A percentile compares a stretch with the other conserved stretches of the same genome.
phyloP scores from a whole-genome alignment of 352 stramenopile species.

The Phytophthora idaei region DNA sequence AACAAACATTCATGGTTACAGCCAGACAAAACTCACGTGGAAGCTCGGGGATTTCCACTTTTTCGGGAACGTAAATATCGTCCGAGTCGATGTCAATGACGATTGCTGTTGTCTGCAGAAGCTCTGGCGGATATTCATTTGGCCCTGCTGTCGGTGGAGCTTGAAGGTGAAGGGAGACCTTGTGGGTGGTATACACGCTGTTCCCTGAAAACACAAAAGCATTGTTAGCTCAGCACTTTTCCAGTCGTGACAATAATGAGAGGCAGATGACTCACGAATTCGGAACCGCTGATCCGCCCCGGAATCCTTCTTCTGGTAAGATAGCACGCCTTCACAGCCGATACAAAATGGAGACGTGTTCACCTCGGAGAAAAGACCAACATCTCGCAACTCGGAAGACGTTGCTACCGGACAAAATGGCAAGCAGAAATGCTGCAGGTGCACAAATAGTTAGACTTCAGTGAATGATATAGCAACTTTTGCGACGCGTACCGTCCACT shows the following conservation, averaged over 20 bases:
- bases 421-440: slow-evolving; percentile 54
- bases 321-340: slow-evolving; percentile 55
- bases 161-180: slow-evolving; percentile 50
- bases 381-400: slow-evolving; percentile 36
- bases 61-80: slow-evolving; percentile 70
- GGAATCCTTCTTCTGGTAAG: slow-evolving; percentile 56
- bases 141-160: slow-evolving; percentile 8
- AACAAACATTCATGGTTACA: background rate
- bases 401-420: slow-evolving; percentile 55
- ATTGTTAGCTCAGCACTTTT: background rate
- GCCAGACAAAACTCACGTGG: slow-evolving; percentile 45
- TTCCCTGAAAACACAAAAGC: slow-evolving; percentile 44
- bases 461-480: background rate
- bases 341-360: slow-evolving; percentile 50
- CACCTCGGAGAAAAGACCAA: slow-evolving; percentile 41
- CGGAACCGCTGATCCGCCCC: slow-evolving; percentile 54
- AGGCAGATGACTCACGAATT: slow-evolving; percentile 50
- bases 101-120: slow-evolving; percentile 54
- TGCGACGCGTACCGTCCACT: slow-evolving; percentile 49
- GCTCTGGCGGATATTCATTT: slow-evolving; percentile 42
- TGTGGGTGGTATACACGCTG: slow-evolving; percentile 74
- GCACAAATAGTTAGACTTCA: background rate
- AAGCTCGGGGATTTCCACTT: slow-evolving; percentile 68
- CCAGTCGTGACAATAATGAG: background rate
- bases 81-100: slow-evolving; percentile 76